Evolutionary conservation across 129 eudicot genomes (phyloP), one percentile per base, ranked within the genome.

Genomic region (Flaveria trinervia): DNA sequence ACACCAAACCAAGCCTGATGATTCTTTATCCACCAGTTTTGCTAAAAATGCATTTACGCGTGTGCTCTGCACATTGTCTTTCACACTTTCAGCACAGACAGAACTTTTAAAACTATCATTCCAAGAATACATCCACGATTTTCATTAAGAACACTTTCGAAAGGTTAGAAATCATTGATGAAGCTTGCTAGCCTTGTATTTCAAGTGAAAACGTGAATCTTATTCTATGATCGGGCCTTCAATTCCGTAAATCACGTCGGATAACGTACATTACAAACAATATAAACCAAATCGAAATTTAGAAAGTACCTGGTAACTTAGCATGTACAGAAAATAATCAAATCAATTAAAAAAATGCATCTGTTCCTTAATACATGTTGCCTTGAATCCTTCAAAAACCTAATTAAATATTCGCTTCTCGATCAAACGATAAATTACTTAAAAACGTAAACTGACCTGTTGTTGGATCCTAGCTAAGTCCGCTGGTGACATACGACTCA

Each of bases 401-500:
- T 15, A 68, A 36, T 69, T 67, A 54, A 45, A 56, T 59, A 75
- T n/a, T 16, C 62, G 60, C 26, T 15, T 45, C 18, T 75, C 20
- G 16, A 48, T 62, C 49, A 17, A 62, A 41, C 33, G 28, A 78
- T 15, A 74, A 55, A 49, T 69, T 28, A 67, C n/a, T 26, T 23
- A 23, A 61, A 68, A 52, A 71, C 4, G 65, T 54, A 13, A 66
- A 77, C 48, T 8, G 54, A 89, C 98, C 96, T 93, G 98, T 60
- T 93, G 96, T 75, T 90, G 98, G 62, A 93, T 90, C 80, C 86
- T 82, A 30, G 98, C 86, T 33, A 93, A 51, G 9, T 93, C 98
- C 50, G 86, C 88, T 0, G 97, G 98, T 0, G 98, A 90, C 97
- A 93, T 90, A 43, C 98, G 98, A 82, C 90, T 86, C 92, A 93